These are phyloP conservation scores for Holtermannia corniformis DNA, from an alignment of 768 basidiomycete genomes.

Conservation along the genomic window DNA sequence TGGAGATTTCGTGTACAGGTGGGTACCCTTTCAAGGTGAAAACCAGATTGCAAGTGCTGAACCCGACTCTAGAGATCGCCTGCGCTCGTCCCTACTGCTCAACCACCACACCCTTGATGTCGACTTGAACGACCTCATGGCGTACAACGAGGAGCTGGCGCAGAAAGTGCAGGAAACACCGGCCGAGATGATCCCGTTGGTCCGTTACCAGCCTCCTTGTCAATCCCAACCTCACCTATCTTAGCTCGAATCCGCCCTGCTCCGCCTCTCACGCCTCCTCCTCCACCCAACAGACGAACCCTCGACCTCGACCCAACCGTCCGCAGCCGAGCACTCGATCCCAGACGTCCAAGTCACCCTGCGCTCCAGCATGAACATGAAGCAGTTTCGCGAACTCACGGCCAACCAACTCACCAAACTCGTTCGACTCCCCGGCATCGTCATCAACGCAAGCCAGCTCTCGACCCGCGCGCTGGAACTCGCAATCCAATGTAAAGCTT, in stretches of 20 bases:
- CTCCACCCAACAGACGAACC: constrained; percentile 60
- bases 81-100: constrained; percentile 77
- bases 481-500: constrained; percentile 84
- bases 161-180: constrained; percentile 83
- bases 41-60: background rate
- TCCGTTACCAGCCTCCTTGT: constrained; percentile 41
- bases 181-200: constrained; percentile 76
- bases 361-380: constrained; percentile 80
- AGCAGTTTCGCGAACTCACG: constrained; percentile 87
- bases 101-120: constrained; percentile 82
- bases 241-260: constrained; percentile 85
- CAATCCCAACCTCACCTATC: background rate
- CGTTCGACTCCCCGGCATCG: constrained; percentile 93
- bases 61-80: constrained; percentile 54
- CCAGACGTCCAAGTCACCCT: constrained; percentile 79
- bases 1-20: constrained; percentile 88
- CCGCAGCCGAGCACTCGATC: constrained; percentile 43
- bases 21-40: constrained; percentile 17
- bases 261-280: constrained; percentile 70
- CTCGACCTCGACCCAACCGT: constrained; percentile 40
- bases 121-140: constrained; percentile 55
- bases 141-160: constrained; percentile 90
- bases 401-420: constrained; percentile 89
- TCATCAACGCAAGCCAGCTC: constrained; percentile 90
- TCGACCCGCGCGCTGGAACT: constrained; percentile 88